Evolutionary conservation across 805 yeast species (phyloP), one percentile per base, ranked within the genome.

Genomic region (Suhomyces sp.): DNA sequence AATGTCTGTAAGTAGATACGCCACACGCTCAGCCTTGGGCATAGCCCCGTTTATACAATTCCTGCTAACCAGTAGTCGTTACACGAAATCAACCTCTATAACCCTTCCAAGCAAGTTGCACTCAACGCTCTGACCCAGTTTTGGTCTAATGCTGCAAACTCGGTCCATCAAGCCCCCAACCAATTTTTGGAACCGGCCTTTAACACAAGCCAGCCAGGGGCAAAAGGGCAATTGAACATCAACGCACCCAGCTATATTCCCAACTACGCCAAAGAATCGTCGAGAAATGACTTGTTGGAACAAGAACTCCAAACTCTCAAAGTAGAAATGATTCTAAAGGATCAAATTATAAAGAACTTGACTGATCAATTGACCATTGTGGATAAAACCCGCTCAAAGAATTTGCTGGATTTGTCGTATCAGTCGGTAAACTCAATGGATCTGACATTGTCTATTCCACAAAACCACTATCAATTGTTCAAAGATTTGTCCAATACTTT

Each of bases 311-410:
- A 79, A 46, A 67, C 71, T 50, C 65, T 81, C 52, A 78, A 76
- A 57, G 66, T 81, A 47, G 83, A 83, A 56, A 61, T 86, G 48
- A 77, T 77, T 52, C 68, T 85, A 48, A 86, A 85, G 62, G 83
- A 85, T 46, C 72, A 72, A 60, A 63, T 76, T 54, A 62, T 71
- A 58, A 61, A 67, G 53, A 65, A 68, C 55, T 61, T 75, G 59
- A 64, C 72, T 13, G 72, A 71, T 41, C 72, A 74, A 53, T 57
- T 73, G 44, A 62, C 60, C 45, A 46, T 58, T 19, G 48, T 60
- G 42, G 63, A 60, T 45, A 59, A 52, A 23, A n/a, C 50, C 15
- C 54, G 48, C 38, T 22, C 49, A 8, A 49, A 49, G 35, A 46
- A 17, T 26, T 44, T 57, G 35, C 63, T 53, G 48, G 52, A 47